Evolutionary conservation across 1,139 yeast genomes (phyloP).

Genomic region (Hanseniaspora uvarum): DNA sequence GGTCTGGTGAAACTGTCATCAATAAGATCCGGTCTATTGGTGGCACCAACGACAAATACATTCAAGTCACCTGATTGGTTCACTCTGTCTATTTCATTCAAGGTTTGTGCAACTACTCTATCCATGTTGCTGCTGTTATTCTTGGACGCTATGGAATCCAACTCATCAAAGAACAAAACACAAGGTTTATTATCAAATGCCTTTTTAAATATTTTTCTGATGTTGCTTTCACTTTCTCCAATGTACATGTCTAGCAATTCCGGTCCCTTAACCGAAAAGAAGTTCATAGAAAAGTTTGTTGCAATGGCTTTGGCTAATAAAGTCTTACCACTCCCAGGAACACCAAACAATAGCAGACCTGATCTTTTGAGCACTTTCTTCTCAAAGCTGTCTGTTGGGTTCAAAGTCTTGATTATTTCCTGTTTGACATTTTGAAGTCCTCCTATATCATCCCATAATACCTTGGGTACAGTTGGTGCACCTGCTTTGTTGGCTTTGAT

Average conservation of each 20-base stretch:
- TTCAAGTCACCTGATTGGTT: conserved; percentile 75
- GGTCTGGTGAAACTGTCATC: conserved; percentile 93
- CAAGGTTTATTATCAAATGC: conserved; percentile 97
- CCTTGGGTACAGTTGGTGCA: conserved; percentile 91
- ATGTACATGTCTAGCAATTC: conserved; percentile 92
- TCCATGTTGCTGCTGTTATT: conserved; percentile 59
- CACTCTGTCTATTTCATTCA: conserved; percentile 96
- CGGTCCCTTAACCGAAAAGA: conserved; percentile 93
- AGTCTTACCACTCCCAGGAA: conserved; percentile 97
- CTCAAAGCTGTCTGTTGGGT: conserved; percentile 78
- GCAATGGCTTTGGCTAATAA: conserved; percentile 93
- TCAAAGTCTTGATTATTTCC: conserved; percentile 82
- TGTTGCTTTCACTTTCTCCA: conserved; percentile 97
- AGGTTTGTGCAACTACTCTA: conserved; percentile 84
- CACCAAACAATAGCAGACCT: conserved; percentile 91
- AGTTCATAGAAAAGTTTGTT: conserved; percentile 82
- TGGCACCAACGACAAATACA: conserved; percentile 94
- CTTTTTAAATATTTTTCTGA: conserved; percentile 80
- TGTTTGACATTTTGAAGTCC: conserved; percentile 72
- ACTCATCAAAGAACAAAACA: conserved; percentile 91
- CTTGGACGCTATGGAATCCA: conserved; percentile 95
- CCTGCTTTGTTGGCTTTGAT: conserved; percentile 35
- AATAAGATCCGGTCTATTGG: conserved; percentile 85
- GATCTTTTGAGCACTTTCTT: conserved; percentile 87
- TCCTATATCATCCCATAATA: conserved; percentile 83